A percentile compares a stretch with the other conserved stretches of the same genome.
These are phyloP conservation scores for Phytophthora sp. DNA, from an alignment of 352 stramenopile species.

Conservation along the genomic window DNA sequence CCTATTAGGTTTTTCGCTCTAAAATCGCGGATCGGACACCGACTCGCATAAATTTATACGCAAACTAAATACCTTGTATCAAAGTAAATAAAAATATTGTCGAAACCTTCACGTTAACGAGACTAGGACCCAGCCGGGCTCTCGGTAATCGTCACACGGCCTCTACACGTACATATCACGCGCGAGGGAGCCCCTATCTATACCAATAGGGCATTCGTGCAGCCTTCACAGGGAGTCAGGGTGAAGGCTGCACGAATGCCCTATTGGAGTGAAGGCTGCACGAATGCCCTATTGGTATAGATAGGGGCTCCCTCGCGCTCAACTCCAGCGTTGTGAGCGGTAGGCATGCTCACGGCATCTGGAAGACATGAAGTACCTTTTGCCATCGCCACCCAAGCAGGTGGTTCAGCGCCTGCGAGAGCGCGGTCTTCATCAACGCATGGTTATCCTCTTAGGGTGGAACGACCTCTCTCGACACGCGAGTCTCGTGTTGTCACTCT, in stretches of 20 bases:
- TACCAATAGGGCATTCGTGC: too few species aligned
- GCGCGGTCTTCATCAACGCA: constrained; percentile 3
- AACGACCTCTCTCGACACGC: constrained; percentile 4
- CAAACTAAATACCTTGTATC: constrained; percentile 2
- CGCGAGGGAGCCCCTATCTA: too few species aligned
- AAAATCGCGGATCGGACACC: background rate
- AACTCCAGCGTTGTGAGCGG: too few species aligned
- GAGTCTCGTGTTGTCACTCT: too few species aligned
- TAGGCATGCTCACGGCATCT: background rate
- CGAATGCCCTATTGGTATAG: background rate
- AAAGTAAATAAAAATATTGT: constrained; percentile 10
- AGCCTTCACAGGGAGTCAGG: too few species aligned
- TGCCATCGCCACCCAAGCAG: constrained; percentile 11
- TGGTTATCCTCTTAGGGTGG: background rate
- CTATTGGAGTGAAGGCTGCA: too few species aligned
- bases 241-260: too few species aligned
- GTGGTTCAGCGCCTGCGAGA: constrained; percentile 1
- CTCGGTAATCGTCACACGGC: too few species aligned
- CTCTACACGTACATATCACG: too few species aligned
- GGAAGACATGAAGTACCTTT: constrained; percentile 11
- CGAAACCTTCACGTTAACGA: too few species aligned
- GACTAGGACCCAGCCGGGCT: too few species aligned
- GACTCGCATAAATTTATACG: constrained; percentile 2
- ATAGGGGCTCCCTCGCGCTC: too few species aligned
- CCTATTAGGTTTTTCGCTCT: constrained; percentile 12